phyloP scores from a whole-genome alignment of 2,329 filamentous ascomycete species.

The Penicillium sp. region DNA sequence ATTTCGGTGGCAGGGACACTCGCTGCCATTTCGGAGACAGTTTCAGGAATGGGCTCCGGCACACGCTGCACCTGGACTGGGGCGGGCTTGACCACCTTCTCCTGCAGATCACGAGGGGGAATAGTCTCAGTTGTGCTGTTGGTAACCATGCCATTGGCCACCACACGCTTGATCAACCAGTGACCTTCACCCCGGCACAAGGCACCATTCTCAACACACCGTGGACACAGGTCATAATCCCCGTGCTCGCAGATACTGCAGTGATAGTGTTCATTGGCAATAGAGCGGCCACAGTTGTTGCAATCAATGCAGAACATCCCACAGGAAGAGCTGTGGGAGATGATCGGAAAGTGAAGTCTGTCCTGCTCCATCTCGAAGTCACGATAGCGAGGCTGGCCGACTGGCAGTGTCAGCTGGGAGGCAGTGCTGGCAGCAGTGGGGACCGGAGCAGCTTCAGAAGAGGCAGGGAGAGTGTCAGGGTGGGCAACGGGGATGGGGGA shows the following conservation, averaged over 20 bases:
- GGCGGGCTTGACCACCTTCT: conserved; percentile 1
- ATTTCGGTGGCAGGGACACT: conserved; percentile 2
- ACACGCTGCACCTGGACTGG: neutral
- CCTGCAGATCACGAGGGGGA: conserved; percentile 56
- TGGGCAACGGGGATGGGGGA: conserved; percentile 24
- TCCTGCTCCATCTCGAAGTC: conserved; percentile 29
- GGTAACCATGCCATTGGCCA: conserved; percentile 71
- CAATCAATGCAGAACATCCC: conserved; percentile 79
- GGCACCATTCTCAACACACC: conserved; percentile 69
- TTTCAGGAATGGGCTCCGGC: conserved; percentile 11
- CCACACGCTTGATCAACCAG: conserved; percentile 89
- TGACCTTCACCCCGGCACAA: conserved; percentile 75
- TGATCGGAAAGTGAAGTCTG: conserved; percentile 29
- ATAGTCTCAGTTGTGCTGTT: conserved; percentile 83
- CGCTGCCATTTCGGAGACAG: conserved; percentile 25
- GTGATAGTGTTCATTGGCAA: conserved; percentile 83
- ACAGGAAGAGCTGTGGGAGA: conserved; percentile 32
- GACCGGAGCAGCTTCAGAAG: conserved; percentile 9
- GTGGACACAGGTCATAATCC: conserved; percentile 86
- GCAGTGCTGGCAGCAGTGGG: neutral
- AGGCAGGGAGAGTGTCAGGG: conserved; percentile 9
- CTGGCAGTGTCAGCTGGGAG: conserved; percentile 4
- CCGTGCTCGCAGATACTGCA: conserved; percentile 90
- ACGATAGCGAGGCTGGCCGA: conserved; percentile 21
- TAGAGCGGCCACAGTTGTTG: conserved; percentile 77